Percentiles rank a stretch among this genome's conserved stretches.
phyloP scores from a whole-genome alignment of 768 basidiomycete species.

The Candolleomyces efflorescens region DNA sequence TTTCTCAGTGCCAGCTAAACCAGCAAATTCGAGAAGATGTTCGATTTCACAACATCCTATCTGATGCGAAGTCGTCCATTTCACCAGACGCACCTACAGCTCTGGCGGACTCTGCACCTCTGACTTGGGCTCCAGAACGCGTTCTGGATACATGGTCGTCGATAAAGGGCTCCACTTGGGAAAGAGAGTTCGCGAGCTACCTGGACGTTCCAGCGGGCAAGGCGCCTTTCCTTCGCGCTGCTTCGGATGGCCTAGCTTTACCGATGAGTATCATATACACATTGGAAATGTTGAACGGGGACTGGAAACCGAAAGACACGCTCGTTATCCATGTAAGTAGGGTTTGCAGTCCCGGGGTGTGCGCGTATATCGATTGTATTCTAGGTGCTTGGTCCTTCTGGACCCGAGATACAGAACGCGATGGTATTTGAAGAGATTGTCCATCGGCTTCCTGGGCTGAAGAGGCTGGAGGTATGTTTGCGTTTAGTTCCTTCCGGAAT shows the following conservation, averaged over 20 bases:
- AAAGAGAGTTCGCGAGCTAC: conserved; percentile 17
- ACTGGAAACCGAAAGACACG: conserved; percentile 27
- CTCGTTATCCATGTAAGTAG: conserved; percentile 27
- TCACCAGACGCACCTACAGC: background rate
- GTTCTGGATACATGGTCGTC: conserved; percentile 20
- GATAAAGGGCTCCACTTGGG: conserved; percentile 21
- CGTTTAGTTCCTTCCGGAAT: background rate
- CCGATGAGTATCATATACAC: conserved; percentile 29
- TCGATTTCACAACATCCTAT: conserved; percentile 12
- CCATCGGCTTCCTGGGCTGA: conserved; percentile 27
- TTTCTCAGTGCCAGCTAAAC: conserved; percentile 27
- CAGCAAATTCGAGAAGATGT: conserved; percentile 19
- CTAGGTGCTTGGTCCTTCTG: conserved; percentile 24
- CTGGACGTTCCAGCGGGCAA: conserved; percentile 3
- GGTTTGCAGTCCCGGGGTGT: background rate
- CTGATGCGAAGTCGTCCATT: conserved; percentile 4
- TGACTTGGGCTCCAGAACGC: conserved; percentile 28
- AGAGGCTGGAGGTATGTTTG: conserved; percentile 22
- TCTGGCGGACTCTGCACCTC: conserved; percentile 6
- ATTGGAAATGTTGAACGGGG: conserved; percentile 24
- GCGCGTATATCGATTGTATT: background rate
- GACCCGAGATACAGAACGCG: conserved; percentile 17
- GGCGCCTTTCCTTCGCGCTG: conserved; percentile 18
- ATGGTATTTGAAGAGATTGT: conserved; percentile 31
- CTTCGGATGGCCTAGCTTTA: conserved; percentile 24